phyloP scores from a whole-genome alignment of 1,139 yeast species.

The Taphrina populina region DNA sequence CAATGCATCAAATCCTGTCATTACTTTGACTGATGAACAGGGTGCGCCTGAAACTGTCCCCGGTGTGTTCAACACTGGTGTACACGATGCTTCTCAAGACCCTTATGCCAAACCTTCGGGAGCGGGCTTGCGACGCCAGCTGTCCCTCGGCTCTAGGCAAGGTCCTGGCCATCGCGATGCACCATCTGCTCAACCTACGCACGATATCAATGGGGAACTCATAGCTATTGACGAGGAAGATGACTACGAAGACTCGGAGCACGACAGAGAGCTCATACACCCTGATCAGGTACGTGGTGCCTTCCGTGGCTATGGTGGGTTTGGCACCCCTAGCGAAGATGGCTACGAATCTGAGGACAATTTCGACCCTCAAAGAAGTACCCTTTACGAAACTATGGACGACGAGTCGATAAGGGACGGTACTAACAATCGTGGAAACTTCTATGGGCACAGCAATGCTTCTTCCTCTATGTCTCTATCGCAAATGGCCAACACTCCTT shows the following conservation, averaged over 20 bases:
- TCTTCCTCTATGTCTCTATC: conserved; percentile 31
- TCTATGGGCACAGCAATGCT: conserved; percentile 32
- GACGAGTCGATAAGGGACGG: conserved; percentile 31
- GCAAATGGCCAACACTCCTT: conserved; percentile 28
- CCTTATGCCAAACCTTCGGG: conserved; percentile 5
- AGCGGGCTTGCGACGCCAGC: conserved; percentile 27
- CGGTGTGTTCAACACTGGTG: conserved; percentile 1
- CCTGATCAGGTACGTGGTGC: conserved; percentile 33
- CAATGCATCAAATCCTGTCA: conserved; percentile 27
- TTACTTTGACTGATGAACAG: conserved; percentile 17
- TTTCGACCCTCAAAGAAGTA: conserved; percentile 31
- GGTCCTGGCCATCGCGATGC: conserved; percentile 36
- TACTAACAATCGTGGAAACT: conserved; percentile 1
- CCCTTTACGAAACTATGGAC: conserved; percentile 29
- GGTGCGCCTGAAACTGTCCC: conserved; percentile 6
- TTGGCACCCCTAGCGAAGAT: conserved; percentile 31
- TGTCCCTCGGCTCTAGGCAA: conserved; percentile 34
- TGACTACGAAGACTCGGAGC: conserved; percentile 25
- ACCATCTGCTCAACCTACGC: neutral
- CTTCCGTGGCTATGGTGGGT: conserved; percentile 31
- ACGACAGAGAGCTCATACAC: conserved; percentile 28
- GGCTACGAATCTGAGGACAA: conserved; percentile 32
- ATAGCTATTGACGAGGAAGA: conserved; percentile 32
- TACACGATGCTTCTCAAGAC: neutral
- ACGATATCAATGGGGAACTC: conserved; percentile 30